Base-by-base conservation (phyloP, 2,329 filamentous ascomycete species). In the Catunica adiposa region DNA sequence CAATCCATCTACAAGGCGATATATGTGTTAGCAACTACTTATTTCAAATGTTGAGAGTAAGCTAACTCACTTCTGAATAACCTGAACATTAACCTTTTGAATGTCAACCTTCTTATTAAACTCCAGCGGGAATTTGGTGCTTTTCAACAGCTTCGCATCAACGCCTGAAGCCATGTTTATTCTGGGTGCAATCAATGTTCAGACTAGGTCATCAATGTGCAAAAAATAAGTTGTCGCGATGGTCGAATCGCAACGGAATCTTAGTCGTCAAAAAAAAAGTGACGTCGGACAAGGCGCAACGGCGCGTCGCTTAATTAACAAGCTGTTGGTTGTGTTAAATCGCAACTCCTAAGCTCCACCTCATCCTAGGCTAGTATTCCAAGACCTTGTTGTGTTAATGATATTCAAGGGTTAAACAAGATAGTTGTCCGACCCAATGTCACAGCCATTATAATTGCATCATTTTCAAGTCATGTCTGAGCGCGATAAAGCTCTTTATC, bases 61-160 rank as follows among this genome's bases (percentile, higher is more conserved):
- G 46, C 14, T 4, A 53, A 54, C 38, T 59, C 66, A 94, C 86
- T 92, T 94, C 77, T 96, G 96, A 82, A 98, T 94, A 56, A 98
- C 86, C 68, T 94, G 88, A 53, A 95, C 75, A 66, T 98, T 96
- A 69, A 98, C 89, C 73, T 97, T 97, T 63, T 83, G 80, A 80
- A 94, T 95, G 73, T 98, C 89, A 61, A 98, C 92, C 73, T 96
- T 96, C 67, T 86, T 82, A 66, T 79, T 90, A 71, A 97, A 98
- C 66, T 96, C 89, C 6, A 83, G 77, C 48, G 92, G 92, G 61
- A 96, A 97, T 66, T 94, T 96, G 56, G 89, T 97, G 68, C 83
- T 83, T 75, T 84, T 86, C 56, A 96, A 73, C 64, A 94, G 79
- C 74, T 94, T 94, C 61, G 86, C 83, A 69, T 96, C 90, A 60